These are phyloP conservation scores for Fusarium caatingaense DNA, from an alignment of 2,329 filamentous ascomycete genomes.

Conservation along the genomic window DNA sequence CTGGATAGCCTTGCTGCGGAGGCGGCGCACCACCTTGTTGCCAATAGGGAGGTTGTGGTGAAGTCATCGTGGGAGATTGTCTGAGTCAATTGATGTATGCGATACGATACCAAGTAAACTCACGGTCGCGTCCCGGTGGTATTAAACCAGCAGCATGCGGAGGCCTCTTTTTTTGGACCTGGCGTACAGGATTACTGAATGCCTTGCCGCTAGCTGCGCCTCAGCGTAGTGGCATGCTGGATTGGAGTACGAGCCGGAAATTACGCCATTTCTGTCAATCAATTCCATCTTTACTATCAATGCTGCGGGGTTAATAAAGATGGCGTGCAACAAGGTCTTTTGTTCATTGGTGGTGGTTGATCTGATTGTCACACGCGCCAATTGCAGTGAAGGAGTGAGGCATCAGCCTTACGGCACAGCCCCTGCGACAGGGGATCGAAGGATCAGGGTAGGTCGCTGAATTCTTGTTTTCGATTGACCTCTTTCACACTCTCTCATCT, in stretches of 20 bases:
- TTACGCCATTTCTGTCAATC: background rate
- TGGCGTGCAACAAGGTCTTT: background rate
- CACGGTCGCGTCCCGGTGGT: background rate
- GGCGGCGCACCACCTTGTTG: conserved; percentile 22
- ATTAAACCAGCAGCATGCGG: background rate
- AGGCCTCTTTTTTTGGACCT: conserved; percentile 5
- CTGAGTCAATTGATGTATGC: no score
- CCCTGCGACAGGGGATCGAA: background rate
- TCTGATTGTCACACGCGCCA: background rate
- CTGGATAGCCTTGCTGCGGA: conserved; percentile 17
- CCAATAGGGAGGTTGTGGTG: conserved; percentile 39
- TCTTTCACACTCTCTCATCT: background rate
- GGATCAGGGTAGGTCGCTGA: background rate
- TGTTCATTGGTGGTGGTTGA: background rate
- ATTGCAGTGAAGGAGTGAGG: background rate
- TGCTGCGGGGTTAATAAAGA: background rate
- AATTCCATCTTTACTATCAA: background rate
- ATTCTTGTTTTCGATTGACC: background rate
- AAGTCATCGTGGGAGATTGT: no score
- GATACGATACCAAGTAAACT: no score
- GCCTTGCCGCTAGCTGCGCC: background rate
- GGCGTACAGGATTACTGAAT: background rate
- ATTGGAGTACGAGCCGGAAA: background rate
- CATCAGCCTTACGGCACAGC: background rate
- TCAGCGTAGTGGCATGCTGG: background rate